These are phyloP conservation scores for Colletotrichum shisoi DNA, from an alignment of 2,329 filamentous ascomycete species.

Conservation along the genomic window DNA sequence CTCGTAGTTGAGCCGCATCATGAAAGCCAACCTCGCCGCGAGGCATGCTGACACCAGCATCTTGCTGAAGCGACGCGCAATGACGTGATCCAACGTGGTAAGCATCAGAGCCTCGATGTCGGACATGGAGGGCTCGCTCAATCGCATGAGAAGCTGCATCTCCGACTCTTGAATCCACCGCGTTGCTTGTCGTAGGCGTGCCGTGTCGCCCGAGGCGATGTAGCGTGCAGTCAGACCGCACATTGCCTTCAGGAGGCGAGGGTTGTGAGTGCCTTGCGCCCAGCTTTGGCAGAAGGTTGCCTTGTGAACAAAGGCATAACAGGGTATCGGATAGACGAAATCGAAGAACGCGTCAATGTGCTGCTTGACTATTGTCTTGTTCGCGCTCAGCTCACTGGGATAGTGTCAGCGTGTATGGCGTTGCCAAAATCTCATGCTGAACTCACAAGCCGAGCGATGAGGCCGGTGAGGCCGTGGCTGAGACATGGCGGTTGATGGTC, in stretches of 20 bases:
- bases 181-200: constrained; percentile 10
- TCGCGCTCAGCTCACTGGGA: constrained; percentile 16
- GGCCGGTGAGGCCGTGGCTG: constrained; percentile 8
- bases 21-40: constrained; percentile 38
- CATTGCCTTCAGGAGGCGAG: constrained; percentile 30
- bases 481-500: not conserved
- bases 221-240: constrained; percentile 32
- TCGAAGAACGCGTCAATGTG: constrained; percentile 37
- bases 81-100: constrained; percentile 40
- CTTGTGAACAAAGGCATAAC: constrained; percentile 34
- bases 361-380: constrained; percentile 33
- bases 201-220: constrained; percentile 9
- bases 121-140: constrained; percentile 37
- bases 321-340: constrained; percentile 33
- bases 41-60: constrained; percentile 41
- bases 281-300: constrained; percentile 35
- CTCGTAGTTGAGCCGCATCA: constrained; percentile 42
- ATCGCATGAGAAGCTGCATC: constrained; percentile 31
- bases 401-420: not conserved
- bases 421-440: not conserved
- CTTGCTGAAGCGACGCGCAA: constrained; percentile 41
- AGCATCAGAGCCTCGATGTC: constrained; percentile 42
- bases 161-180: constrained; percentile 44
- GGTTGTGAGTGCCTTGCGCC: constrained; percentile 28
- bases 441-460: constrained; percentile 21